Evolutionary conservation across 495 filamentous ascomycete species (phyloP).

Genomic region (Penicillium dipodomyicola): DNA sequence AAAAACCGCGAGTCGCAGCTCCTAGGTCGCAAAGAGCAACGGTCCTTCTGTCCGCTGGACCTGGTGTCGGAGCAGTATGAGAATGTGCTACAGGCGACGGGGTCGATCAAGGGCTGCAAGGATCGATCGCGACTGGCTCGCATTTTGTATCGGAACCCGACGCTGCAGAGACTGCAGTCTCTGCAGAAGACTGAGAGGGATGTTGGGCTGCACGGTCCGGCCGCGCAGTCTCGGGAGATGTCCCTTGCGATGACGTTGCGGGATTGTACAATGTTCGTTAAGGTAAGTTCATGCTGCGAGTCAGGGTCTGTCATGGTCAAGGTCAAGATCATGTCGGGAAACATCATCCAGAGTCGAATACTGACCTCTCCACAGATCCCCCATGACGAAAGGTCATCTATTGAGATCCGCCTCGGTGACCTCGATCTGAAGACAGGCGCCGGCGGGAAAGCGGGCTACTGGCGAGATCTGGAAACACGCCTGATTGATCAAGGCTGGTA

Average conservation of each 20-base stretch:
- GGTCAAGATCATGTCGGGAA: neutral
- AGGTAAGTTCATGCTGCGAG: constrained; percentile 41
- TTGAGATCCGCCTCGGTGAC: constrained; percentile 80
- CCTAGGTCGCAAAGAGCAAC: constrained; percentile 26
- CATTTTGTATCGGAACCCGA: constrained; percentile 38
- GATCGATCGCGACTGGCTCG: constrained; percentile 37
- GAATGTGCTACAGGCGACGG: constrained; percentile 37
- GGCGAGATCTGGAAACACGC: constrained; percentile 60
- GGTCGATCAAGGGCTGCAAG: constrained; percentile 38
- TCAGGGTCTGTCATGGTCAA: neutral
- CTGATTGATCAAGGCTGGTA: constrained; percentile 78
- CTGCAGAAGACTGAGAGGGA: constrained; percentile 35
- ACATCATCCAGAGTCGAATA: neutral
- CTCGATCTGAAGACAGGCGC: constrained; percentile 79
- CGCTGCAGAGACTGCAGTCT: constrained; percentile 34
- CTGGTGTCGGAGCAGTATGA: constrained; percentile 45
- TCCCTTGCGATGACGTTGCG: constrained; percentile 78
- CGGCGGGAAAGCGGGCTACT: constrained; percentile 68
- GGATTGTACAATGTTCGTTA: constrained; percentile 82
- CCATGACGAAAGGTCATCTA: constrained; percentile 31
- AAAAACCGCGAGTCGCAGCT: constrained; percentile 39
- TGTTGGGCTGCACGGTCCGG: constrained; percentile 41
- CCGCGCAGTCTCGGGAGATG: constrained; percentile 31
- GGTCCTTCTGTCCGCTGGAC: constrained; percentile 57
- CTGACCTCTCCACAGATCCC: constrained; percentile 22